Conservation (phyloP, 805 yeast species). For the Metschnikowia gelsemii region DNA sequence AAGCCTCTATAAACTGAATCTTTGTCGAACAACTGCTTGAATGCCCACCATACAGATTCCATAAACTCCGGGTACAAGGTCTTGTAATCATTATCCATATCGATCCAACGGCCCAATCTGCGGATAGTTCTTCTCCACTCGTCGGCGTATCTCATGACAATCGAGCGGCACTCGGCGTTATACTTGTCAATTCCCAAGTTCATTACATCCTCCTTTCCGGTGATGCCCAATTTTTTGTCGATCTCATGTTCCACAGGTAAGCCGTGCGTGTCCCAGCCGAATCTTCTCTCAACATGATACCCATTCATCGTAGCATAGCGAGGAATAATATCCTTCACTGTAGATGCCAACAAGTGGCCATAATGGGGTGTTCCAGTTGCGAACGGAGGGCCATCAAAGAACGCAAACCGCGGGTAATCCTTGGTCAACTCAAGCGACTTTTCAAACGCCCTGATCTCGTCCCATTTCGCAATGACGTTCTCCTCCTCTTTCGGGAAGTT, state of each 20-base stretch:
- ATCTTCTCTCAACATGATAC: conserved; percentile 91
- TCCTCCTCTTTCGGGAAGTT: conserved; percentile 91
- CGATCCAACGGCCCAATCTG: conserved; percentile 98
- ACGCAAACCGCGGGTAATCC: conserved; percentile 84
- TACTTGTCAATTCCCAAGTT: conserved; percentile 91
- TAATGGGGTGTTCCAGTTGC: conserved; percentile 99
- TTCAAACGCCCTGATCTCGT: conserved; percentile 91
- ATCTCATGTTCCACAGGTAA: conserved; percentile 98
- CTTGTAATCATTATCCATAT: conserved; percentile 96
- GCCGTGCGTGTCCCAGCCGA: conserved; percentile 99
- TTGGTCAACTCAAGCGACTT: conserved; percentile 78
- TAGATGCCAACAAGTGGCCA: conserved; percentile 95
- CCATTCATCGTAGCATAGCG: conserved; percentile 98
- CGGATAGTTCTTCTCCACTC: conserved; percentile 95
- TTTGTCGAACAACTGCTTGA: conserved; percentile 81
- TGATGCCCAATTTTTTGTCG: conserved; percentile 93
- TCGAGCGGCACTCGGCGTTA: conserved; percentile 91
- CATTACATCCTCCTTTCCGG: conserved; percentile 92
- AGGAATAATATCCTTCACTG: conserved; percentile 96
- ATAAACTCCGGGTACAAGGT: conserved; percentile 92
- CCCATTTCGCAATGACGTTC: conserved; percentile 76
- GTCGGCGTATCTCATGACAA: conserved; percentile 94
- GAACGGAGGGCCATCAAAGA: conserved; percentile 99
- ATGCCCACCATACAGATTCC: conserved; percentile 99
- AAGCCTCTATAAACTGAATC: conserved; percentile 90